A percentile compares a stretch with the other conserved stretches of the same genome.
Conservation (phyloP, 75 land plant species). For the Larix kaempferi region DNA sequence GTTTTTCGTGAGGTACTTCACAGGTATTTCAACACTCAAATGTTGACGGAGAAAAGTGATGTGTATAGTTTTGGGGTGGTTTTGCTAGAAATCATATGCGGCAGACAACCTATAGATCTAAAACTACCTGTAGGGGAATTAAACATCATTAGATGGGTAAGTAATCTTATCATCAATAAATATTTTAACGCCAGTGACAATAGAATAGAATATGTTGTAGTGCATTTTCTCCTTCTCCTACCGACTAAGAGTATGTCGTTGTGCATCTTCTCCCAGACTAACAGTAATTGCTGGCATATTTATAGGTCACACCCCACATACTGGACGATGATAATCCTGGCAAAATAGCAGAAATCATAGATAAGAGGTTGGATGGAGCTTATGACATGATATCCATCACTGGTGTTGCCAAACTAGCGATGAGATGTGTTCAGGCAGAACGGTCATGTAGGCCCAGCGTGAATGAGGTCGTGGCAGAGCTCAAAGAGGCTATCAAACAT, state of each 20-base stretch:
- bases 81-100: background rate
- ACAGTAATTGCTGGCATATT: too few species aligned
- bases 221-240: too few species aligned
- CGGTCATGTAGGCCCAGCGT: constrained; percentile 23
- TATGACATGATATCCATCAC: background rate
- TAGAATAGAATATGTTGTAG: too few species aligned
- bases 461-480: background rate
- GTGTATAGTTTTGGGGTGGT: constrained; percentile 22
- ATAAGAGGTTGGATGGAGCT: background rate
- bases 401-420: constrained; percentile 15
- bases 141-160: background rate
- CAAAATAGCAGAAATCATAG: background rate
- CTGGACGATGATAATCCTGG: too few species aligned
- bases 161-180: too few species aligned
- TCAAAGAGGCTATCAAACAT: constrained; percentile 6
- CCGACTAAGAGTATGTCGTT: too few species aligned
- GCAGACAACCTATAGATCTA: background rate
- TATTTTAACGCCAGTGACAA: too few species aligned
- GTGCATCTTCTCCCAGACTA: too few species aligned
- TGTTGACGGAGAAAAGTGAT: constrained; percentile 10
- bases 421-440: constrained; percentile 17
- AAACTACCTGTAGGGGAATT: background rate
- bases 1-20: too few species aligned
- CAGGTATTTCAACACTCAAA: constrained; percentile 12
- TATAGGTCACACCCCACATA: too few species aligned